Conservation (phyloP, 441 rosid genomes). For the Eugenia klotzschiana region DNA sequence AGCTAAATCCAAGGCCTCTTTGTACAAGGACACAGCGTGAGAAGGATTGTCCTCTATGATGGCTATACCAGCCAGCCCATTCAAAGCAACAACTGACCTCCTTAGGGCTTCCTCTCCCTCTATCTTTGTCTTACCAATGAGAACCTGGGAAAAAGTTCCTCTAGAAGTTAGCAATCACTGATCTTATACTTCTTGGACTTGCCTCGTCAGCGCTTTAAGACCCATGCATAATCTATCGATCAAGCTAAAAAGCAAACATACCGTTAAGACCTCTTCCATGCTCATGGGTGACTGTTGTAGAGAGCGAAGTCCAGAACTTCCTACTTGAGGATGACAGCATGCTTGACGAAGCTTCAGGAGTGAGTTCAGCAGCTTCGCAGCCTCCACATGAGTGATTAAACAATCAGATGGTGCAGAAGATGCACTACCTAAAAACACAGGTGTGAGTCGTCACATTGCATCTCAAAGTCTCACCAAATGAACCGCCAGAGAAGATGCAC, state of each 20-base stretch:
- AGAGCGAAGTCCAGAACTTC: slow-evolving; percentile 87
- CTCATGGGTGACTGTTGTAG: slow-evolving; percentile 92
- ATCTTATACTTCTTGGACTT: not conserved
- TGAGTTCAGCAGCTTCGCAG: slow-evolving; percentile 77
- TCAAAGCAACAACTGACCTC: slow-evolving; percentile 72
- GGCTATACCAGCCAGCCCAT: slow-evolving; percentile 88
- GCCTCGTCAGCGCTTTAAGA: not conserved
- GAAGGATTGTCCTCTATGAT: slow-evolving; percentile 55
- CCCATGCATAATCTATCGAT: not conserved
- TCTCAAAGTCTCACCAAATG: not conserved
- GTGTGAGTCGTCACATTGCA: not conserved
- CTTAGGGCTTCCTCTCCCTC: slow-evolving; percentile 98
- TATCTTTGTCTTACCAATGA: slow-evolving; percentile 73
- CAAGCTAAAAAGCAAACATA: slow-evolving; percentile 10
- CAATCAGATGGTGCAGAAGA: slow-evolving; percentile 31
- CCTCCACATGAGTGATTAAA: slow-evolving; percentile 67
- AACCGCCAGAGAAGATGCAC: slow-evolving; percentile 11
- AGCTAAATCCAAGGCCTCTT: slow-evolving; percentile 63
- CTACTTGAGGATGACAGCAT: slow-evolving; percentile 99
- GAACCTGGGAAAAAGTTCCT: slow-evolving; percentile 39
- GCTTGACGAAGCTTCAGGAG: slow-evolving; percentile 99
- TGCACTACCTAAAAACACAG: slow-evolving; percentile 28
- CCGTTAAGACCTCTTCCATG: slow-evolving; percentile 90
- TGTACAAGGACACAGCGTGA: slow-evolving; percentile 59
- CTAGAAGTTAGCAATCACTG: slow-evolving; percentile 10